Evolutionary conservation across 2,329 filamentous ascomycete genomes (phyloP), one percentile per base, ranked within the genome.

Genomic region (Ophiostoma tasmaniense): DNA sequence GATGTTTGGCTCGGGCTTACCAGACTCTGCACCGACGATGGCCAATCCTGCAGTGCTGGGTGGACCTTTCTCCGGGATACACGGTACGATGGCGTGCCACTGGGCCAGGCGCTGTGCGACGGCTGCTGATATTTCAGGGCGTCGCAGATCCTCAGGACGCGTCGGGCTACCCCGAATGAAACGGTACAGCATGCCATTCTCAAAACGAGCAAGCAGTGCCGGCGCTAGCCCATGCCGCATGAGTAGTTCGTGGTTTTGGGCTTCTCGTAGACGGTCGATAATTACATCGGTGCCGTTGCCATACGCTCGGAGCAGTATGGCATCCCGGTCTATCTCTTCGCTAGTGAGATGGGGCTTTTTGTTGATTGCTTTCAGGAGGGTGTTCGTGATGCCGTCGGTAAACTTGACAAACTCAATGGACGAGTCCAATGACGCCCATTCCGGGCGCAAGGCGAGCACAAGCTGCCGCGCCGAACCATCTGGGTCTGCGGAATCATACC

Each of bases 321-420:
- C 91, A 73, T 96, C 91, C 71, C 85, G 85, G 79, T 98, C 93
- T 73, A 94, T 84, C 74, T 93, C 85, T 67, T 93, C 87, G 74
- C 90, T 86, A 66, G 91, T 89, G 73, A 90, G 82, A 66, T 90
- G 91, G 0, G 81, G 78, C 33, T 83, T 83, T 73, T 83, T 85
- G 77, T 92, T 91, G 76, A 90, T 80, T n/a, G 89, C 88, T 78
- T 93, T 93, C 72, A 93, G 83, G 66, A 94, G 82, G 66, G 93
- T 98, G 80, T 99, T 99, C 73, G 95, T 99, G 80, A 98, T 99
- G 76, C 95, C 95, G 76, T 99, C 95, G 52, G 93, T 99, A 82
- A 98, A 99, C 73, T 91, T 89, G 73, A 92, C 85, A 76, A 98
- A 92, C 75, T 95, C 89, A 74, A 99, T 62, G 10, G 55, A 30